Percentiles rank a stretch among this genome's conserved stretches.
Evolutionary conservation across 2,329 filamentous ascomycete genomes (phyloP).

Genomic region (Colletotrichum liriopes): DNA sequence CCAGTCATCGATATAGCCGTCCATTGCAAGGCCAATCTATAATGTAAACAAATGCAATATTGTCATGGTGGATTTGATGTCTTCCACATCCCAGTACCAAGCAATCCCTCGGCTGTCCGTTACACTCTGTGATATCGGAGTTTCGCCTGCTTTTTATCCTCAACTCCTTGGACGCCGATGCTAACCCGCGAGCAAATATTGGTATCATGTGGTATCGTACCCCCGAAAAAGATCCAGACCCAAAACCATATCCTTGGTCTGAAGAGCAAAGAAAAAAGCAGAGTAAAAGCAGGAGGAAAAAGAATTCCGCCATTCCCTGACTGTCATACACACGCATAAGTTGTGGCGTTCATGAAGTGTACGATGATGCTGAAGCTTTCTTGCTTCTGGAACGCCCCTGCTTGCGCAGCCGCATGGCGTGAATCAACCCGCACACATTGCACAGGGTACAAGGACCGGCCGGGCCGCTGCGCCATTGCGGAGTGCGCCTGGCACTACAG

Average conservation of each 20-base stretch:
- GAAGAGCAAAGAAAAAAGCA: not conserved
- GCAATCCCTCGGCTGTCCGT: not conserved
- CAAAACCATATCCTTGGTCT: not conserved
- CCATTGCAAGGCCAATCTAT: not conserved
- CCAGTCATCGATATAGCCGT: not conserved
- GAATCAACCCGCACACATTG: constrained; percentile 13
- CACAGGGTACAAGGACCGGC: constrained; percentile 11
- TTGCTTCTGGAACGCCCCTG: constrained; percentile 1
- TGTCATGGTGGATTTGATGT: too few species aligned
- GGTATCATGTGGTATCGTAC: constrained; percentile 11
- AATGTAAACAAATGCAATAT: not conserved
- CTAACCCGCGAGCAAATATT: not conserved
- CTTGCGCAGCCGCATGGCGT: constrained; percentile 19
- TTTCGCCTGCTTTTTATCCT: not conserved
- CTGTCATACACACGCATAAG: too few species aligned
- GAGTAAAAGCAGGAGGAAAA: not conserved
- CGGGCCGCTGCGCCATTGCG: constrained; percentile 14
- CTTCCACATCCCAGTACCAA: not conserved
- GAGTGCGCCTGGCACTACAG: constrained; percentile 1
- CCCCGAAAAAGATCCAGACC: not conserved
- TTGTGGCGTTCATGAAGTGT: not conserved
- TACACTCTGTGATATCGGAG: not conserved
- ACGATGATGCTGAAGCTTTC: constrained; percentile 5
- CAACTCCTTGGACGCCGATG: constrained; percentile 1
- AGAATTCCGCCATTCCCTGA: not conserved